phyloP scores from a whole-genome alignment of 2,329 filamentous ascomycete genomes.

The Tricladium varicosporioides region DNA sequence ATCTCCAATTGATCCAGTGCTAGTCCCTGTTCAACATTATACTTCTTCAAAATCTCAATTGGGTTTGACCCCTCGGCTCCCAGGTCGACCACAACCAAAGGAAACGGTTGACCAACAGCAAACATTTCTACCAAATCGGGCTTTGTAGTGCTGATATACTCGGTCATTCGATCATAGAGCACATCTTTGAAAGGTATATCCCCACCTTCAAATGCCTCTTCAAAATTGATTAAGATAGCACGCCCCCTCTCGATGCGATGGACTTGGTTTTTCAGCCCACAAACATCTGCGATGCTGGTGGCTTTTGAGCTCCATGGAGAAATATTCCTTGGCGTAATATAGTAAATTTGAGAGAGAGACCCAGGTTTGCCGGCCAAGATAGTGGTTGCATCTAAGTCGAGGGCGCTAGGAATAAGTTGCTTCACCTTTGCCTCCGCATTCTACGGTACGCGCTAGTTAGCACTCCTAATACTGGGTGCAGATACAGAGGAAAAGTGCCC shows the following conservation, averaged over 20 bases:
- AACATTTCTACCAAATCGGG: conserved; percentile 79
- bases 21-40: conserved; percentile 81
- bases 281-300: conserved; percentile 90
- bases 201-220: conserved; percentile 44
- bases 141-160: conserved; percentile 65
- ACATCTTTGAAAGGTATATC: conserved; percentile 63
- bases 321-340: conserved; percentile 79
- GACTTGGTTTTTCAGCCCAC: conserved; percentile 68
- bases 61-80: conserved; percentile 64
- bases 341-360: conserved; percentile 37
- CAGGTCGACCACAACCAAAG: conserved; percentile 74
- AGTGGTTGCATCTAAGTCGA: conserved; percentile 7
- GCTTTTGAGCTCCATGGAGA: conserved; percentile 98
- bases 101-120: conserved; percentile 58
- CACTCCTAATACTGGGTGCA: background rate
- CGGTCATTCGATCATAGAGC: conserved; percentile 94
- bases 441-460: conserved; percentile 14
- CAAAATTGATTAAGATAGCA: conserved; percentile 67
- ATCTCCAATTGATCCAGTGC: conserved; percentile 88
- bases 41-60: conserved; percentile 70
- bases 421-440: conserved; percentile 24
- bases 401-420: conserved; percentile 26
- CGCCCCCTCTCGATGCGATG: conserved; percentile 86
- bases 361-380: conserved; percentile 16
- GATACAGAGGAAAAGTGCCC: background rate